Evolutionary conservation across 106 monocot genomes (phyloP), one percentile per base, ranked within the genome.

Genomic region (Dendrobium chrysotoxum): DNA sequence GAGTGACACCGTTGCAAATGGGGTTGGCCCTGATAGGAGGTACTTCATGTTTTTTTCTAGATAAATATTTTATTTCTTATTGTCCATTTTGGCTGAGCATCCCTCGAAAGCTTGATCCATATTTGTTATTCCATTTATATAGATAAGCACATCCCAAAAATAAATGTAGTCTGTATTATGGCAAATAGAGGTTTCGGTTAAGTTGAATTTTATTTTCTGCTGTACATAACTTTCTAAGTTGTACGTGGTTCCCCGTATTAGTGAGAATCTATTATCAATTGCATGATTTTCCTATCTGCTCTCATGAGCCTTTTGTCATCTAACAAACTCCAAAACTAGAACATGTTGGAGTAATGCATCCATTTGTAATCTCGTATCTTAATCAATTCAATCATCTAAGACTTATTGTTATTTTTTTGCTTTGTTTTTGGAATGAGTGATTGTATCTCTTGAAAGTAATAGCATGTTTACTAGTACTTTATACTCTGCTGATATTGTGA

Each of bases 21-120:
- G 95, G 4, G 79, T 79, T 57, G 99, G 99, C 39, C 99, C 99
- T 81, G 95, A 99, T 84, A 89, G 95, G 78, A 99, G 99, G 99
- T 99, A 92, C 47, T 76, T 47, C 23, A 41, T 26, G 11, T 13
- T 75, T 23, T 74, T 45, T 28, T 15, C 10, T 76, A 15, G 12
- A 41, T 40, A 40, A 41, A 41, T 20, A 74, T 74, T 74, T 31
- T 18, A 20, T 42, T 23, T 42, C 7, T 20, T 74, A 42, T 0
- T 11, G 1, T 76, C 46, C 23, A 12, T 76, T 74, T 21, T 74
- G 72, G 3, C 67, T 28, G 11, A 26, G 44, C 18, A 67, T 67
- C 66, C 10, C 4, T 67, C 0, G 66, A 23, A 67, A 67, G 39
- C 39, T 72, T 18, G 39, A 72, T 40, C 39, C 16, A 40, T 72